Percentiles rank a stretch among this genome's conserved stretches.
phyloP scores from a whole-genome alignment of 2,329 filamentous ascomycete genomes.

The Pseudogymnoascus sp. region DNA sequence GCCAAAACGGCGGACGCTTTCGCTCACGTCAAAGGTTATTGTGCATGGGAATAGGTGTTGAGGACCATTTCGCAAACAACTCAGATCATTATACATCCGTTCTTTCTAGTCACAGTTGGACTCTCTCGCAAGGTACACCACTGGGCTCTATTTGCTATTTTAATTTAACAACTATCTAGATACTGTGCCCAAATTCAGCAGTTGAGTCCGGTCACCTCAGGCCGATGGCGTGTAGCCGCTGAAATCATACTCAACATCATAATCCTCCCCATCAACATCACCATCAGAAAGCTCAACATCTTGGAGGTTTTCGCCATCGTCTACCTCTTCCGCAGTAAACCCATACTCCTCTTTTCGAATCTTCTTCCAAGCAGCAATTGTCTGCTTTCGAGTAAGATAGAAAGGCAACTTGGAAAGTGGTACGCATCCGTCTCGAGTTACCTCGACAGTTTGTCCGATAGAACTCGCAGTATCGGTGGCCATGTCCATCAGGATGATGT shows the following conservation, averaged over 20 bases:
- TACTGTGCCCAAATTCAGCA: no score
- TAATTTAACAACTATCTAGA: no score
- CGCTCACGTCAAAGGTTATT: no score
- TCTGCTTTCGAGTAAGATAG: slow-evolving; percentile 27
- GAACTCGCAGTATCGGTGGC: slow-evolving; percentile 29
- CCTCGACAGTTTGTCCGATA: slow-evolving; percentile 26
- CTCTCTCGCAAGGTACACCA: no score
- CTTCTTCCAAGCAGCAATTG: slow-evolving; percentile 30
- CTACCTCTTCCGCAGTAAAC: slow-evolving; percentile 25
- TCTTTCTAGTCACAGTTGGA: no score
- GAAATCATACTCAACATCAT: slow-evolving; percentile 30
- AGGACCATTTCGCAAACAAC: no score
- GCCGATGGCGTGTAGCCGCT: slow-evolving; percentile 20
- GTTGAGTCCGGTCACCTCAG: no score
- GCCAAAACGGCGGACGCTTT: no score
- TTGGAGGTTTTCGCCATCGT: slow-evolving; percentile 28
- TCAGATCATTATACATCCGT: no score
- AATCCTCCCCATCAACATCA: slow-evolving; percentile 24
- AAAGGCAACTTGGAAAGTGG: slow-evolving; percentile 28
- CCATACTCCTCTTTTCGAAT: slow-evolving; percentile 29
- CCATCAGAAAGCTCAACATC: slow-evolving; percentile 29
- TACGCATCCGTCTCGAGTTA: slow-evolving; percentile 26
- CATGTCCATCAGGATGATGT: slow-evolving; percentile 30
- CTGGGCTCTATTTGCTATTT: no score
- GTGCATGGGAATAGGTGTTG: no score